A percentile compares a stretch with the other conserved stretches of the same genome.
Evolutionary conservation across 148 eudicot genomes (phyloP).

Genomic region (Salicornia ramosissima): DNA sequence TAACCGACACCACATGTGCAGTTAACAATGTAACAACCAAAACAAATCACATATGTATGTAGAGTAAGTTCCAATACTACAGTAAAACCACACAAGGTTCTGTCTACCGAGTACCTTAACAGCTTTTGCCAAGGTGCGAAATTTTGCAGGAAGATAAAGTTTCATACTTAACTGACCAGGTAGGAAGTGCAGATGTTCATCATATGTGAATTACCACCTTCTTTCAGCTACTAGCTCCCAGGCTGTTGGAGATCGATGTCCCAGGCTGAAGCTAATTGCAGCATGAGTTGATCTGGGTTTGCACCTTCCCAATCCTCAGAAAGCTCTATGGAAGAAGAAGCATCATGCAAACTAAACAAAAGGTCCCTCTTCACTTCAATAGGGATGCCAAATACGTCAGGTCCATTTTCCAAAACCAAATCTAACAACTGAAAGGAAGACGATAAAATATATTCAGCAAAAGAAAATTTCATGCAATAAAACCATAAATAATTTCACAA

Average conservation of each 20-base stretch:
- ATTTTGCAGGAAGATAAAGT: neutral
- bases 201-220: neutral
- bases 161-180: conserved; percentile 19
- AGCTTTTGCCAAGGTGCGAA: neutral
- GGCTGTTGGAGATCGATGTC: conserved; percentile 70
- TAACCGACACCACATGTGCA: conserved; percentile 3
- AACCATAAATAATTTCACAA: neutral
- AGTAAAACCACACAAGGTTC: conserved; percentile 14
- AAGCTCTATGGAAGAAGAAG: conserved; percentile 53
- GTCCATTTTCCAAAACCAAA: conserved; percentile 62
- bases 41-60: neutral
- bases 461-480: neutral
- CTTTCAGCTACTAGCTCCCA: conserved; percentile 34
- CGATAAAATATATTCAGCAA: neutral
- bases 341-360: conserved; percentile 64
- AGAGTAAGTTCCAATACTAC: conserved; percentile 2
- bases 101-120: neutral
- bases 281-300: conserved; percentile 75
- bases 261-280: conserved; percentile 88
- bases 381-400: conserved; percentile 65
- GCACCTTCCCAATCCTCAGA: conserved; percentile 96
- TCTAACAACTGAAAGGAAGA: conserved; percentile 53
- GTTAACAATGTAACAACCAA: conserved; percentile 16
- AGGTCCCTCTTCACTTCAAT: conserved; percentile 67
- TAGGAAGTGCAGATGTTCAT: neutral